Base-by-base conservation (phyloP, 495 filamentous ascomycete species). In the Cercophora samala region DNA sequence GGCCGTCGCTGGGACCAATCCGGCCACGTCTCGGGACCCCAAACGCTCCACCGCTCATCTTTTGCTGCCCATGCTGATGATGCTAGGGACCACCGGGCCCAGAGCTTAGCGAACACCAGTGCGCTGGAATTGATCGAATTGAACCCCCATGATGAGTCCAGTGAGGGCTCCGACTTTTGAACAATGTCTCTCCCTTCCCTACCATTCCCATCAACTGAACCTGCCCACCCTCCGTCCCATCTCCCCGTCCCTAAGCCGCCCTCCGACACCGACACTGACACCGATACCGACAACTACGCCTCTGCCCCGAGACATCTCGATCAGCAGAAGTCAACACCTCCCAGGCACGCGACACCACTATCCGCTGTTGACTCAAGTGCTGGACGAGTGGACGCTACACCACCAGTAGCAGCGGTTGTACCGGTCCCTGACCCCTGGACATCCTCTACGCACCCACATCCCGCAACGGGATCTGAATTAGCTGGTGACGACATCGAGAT, bases 401-500 rank as follows among this genome's bases (percentile, higher is more conserved):
- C 54, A 55, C 59, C 25, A 42, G 55, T 32, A 22, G 23, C 68
- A 22, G 23, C 68, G 32, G 68, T 55, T 22, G 25, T 56, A 60
- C 60, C 54, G 13, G 54, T 52, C n/a, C 21, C 58, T 24, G 51
- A 29, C 52, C 32, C 69, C 55, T 22, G 59, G 58, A 21, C 63
- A 26, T 18, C 15, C 52, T 18, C 23, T 17, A 21, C 60, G 29
- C 60, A 66, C 25, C 61, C 26, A 21, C 56, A 46, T 18, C 21
- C 68, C 55, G n/a, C 21, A 21, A 5, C 62, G 55, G 64, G 63
- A 8, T 68, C 59, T 54, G 60, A 58, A 54, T 53, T 25, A 37
- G 72, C 64, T 63, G n/a, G 32, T 46, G 76, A 77, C 61, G 79
- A 78, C 60, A 79, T 84, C 71, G 81, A 84, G 73, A 84, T 84